Conservation (phyloP, 495 filamentous ascomycete species). For the Aspergillus bridgeri region DNA sequence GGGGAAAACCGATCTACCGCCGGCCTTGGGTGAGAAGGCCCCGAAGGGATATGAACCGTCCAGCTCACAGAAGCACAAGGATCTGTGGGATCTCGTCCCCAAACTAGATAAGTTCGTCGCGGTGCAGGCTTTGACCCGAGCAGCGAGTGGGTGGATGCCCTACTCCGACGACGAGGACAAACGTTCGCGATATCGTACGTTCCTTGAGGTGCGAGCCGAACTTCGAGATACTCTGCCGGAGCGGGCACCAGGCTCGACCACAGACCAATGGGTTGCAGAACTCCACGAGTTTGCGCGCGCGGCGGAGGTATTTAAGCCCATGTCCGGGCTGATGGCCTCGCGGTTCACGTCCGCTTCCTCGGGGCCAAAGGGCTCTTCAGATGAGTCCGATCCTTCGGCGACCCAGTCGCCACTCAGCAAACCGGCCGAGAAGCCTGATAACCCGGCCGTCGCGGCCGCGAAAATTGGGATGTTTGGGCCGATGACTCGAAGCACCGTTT, state of each 20-base stretch:
- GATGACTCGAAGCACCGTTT: slow-evolving; percentile 68
- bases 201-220: slow-evolving; percentile 76
- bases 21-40: slow-evolving; percentile 66
- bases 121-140: slow-evolving; percentile 69
- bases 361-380: slow-evolving; percentile 39
- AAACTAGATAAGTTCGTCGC: slow-evolving; percentile 71
- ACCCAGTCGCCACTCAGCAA: slow-evolving; percentile 48
- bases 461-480: slow-evolving; percentile 88
- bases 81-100: slow-evolving; percentile 66
- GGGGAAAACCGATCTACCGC: slow-evolving; percentile 72
- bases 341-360: slow-evolving; percentile 77
- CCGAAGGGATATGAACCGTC: slow-evolving; percentile 59
- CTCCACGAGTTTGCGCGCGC: slow-evolving; percentile 83
- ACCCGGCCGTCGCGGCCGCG: slow-evolving; percentile 86
- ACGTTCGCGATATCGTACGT: slow-evolving; percentile 69
- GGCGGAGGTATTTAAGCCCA: slow-evolving; percentile 88
- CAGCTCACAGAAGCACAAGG: slow-evolving; percentile 54
- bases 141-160: slow-evolving; percentile 73
- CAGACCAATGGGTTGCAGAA: slow-evolving; percentile 76
- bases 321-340: slow-evolving; percentile 86
- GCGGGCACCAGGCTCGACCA: slow-evolving; percentile 50
- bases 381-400: slow-evolving; percentile 33
- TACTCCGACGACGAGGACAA: slow-evolving; percentile 82
- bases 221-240: slow-evolving; percentile 57
- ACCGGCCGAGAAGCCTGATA: slow-evolving; percentile 60